A percentile compares a stretch with the other conserved stretches of the same genome.
These are phyloP conservation scores for Chalciporus sphaerocephalus DNA, from an alignment of 768 basidiomycete genomes.

Conservation along the genomic window DNA sequence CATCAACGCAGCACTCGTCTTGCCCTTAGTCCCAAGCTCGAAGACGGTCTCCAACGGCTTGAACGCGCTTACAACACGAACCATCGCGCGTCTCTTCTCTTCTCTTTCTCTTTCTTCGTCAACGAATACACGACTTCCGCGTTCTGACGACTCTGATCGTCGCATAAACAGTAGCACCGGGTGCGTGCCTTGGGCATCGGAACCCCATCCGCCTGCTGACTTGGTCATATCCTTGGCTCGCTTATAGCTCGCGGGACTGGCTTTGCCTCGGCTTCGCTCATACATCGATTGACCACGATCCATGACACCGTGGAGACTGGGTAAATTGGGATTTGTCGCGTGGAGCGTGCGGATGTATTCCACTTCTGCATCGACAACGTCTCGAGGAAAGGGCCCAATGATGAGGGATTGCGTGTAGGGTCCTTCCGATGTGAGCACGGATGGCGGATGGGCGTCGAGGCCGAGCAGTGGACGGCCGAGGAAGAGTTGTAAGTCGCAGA, in stretches of 20 bases:
- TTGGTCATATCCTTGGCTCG: constrained; percentile 86
- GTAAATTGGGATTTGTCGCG: constrained; percentile 57
- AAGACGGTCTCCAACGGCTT: constrained; percentile 86
- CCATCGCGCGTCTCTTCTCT: constrained; percentile 56
- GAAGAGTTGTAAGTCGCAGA: constrained; percentile 91
- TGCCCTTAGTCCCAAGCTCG: constrained; percentile 77
- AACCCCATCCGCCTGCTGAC: constrained; percentile 61
- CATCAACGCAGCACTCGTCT: constrained; percentile 71
- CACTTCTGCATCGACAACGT: constrained; percentile 74
- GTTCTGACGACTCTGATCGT: constrained; percentile 35
- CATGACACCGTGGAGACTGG: constrained; percentile 75
- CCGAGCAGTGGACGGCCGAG: constrained; percentile 71
- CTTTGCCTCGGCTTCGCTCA: constrained; percentile 89
- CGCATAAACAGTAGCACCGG: constrained; percentile 52
- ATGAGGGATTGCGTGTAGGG: constrained; percentile 69
- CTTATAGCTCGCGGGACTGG: constrained; percentile 78
- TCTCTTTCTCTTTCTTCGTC: constrained; percentile 36
- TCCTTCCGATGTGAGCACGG: constrained; percentile 46
- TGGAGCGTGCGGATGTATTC: constrained; percentile 73
- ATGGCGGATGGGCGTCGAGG: constrained; percentile 31
- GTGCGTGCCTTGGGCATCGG: constrained; percentile 57
- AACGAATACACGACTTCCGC: constrained; percentile 7
- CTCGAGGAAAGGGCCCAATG: constrained; percentile 79
- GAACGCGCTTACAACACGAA: constrained; percentile 78
- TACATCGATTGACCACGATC: constrained; percentile 88